These are phyloP conservation scores for Alternaria gaisen DNA, from an alignment of 2,329 filamentous ascomycete species.

Conservation along the genomic window DNA sequence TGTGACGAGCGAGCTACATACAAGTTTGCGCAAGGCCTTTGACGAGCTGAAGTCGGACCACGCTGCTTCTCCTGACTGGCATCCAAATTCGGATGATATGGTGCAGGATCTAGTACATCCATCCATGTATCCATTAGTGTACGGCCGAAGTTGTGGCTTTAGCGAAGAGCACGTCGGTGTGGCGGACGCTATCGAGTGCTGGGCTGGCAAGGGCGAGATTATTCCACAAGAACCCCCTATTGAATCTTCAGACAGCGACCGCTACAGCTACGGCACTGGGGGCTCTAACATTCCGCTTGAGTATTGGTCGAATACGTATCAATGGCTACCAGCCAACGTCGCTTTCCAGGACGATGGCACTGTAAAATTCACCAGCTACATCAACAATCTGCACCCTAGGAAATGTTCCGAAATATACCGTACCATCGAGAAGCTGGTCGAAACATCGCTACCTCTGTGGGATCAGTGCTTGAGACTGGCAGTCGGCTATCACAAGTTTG, in stretches of 20 bases:
- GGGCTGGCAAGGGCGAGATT: conserved; percentile 43
- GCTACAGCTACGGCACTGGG: conserved; percentile 9
- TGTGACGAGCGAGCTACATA: conserved; percentile 51
- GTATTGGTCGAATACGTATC: conserved; percentile 40
- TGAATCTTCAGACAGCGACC: background rate
- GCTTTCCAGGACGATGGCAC: conserved; percentile 48
- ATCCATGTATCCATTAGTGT: conserved; percentile 69
- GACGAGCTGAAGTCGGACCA: conserved; percentile 59
- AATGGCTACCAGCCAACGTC: conserved; percentile 63
- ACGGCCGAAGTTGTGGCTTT: conserved; percentile 59
- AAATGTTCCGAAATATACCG: conserved; percentile 30
- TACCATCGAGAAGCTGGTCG: conserved; percentile 32
- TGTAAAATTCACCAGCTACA: conserved; percentile 59
- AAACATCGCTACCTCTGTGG: conserved; percentile 32
- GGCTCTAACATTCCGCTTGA: conserved; percentile 17
- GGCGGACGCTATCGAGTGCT: conserved; percentile 36
- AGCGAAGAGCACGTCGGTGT: conserved; percentile 39
- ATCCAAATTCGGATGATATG: conserved; percentile 64
- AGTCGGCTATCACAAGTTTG: background rate
- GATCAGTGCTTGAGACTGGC: conserved; percentile 27
- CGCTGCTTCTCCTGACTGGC: conserved; percentile 59
- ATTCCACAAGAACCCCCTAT: conserved; percentile 4
- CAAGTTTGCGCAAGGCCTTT: conserved; percentile 57
- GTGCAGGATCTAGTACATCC: conserved; percentile 72
- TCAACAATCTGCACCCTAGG: conserved; percentile 63